phyloP scores from a whole-genome alignment of 139 green algal species.

The Mesostigma viride region DNA sequence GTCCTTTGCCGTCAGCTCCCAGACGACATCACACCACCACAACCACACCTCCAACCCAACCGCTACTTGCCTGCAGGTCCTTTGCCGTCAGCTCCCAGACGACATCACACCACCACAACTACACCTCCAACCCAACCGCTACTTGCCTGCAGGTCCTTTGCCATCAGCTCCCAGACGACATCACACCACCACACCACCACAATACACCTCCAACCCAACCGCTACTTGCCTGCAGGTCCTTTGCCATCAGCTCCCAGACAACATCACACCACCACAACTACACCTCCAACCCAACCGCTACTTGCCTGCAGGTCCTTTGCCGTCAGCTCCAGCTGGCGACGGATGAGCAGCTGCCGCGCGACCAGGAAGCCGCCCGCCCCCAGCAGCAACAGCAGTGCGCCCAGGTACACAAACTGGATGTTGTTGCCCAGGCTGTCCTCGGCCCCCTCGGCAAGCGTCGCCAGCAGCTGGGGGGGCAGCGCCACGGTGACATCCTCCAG shows the following conservation, averaged over 20 bases:
- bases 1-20: no score
- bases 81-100: no score
- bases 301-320: conserved; percentile 74
- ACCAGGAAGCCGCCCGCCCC: conserved; percentile 78
- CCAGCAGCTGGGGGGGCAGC: no score
- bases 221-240: not conserved
- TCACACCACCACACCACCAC: not conserved
- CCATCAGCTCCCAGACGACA: not conserved
- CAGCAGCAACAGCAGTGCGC: conserved; percentile 74
- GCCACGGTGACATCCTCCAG: no score
- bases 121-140: not conserved
- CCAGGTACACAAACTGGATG: conserved; percentile 88
- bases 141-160: not conserved
- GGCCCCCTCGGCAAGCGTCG: no score
- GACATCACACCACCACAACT: no score
- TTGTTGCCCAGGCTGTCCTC: no score
- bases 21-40: no score
- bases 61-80: no score
- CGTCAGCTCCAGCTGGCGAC: conserved; percentile 85
- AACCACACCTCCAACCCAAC: no score
- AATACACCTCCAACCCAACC: not conserved
- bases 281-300: not conserved
- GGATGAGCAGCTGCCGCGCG: conserved; percentile 86
- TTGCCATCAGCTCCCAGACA: not conserved
- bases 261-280: not conserved